Base-by-base conservation (phyloP, 306 rosid species). In the Pyrus pyrifolia region DNA sequence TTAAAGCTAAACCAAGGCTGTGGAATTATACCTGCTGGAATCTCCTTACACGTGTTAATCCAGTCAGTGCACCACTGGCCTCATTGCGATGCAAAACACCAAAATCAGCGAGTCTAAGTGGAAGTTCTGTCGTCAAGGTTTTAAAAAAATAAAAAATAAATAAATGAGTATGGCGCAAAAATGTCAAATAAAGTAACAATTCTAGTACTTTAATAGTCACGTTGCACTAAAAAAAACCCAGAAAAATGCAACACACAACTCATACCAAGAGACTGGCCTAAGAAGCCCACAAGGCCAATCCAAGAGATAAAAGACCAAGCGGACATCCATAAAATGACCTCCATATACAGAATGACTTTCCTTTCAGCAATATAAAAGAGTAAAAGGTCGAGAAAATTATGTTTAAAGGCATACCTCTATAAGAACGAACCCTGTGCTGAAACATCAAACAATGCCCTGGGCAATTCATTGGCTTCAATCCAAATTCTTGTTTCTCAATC, bases 361-460 rank as follows among this genome's bases (percentile, higher is more conserved):
- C 4, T 38, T 66, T 30, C 5, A 51, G 42, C 25, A 70, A 70
- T 21, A 15, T 23, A 10, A 70, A 22, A n/a, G 59, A 42, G 22
- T 23, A 27, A 51, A 58, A 19, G 49, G 52, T 27, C 12, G 10
- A 40, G 8, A n/a, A 35, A 40, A 8, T 2, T 73, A 19, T 51
- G 33, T 52, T 23, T 52, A 46, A 38, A 25, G 23, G 3, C 22
- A 64, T 13, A 89, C 97, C 98, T 85, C 97, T 89, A 79, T 95
- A 95, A 23, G 97, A 95, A 55, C 96, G 96, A 80, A 92, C 97
- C 85, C 96, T 86, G 73, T 95, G 98, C 76, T 95, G 92, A 81
- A 90, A 95, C 92, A 92, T 89, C 82, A 95, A 82, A 85, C 98
- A 95, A 81, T 95, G 98, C n/a, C 98, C 98, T 0, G 97, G 98